Conservation (phyloP, 495 filamentous ascomycete species). For the Polyplosphaeria fusca region DNA sequence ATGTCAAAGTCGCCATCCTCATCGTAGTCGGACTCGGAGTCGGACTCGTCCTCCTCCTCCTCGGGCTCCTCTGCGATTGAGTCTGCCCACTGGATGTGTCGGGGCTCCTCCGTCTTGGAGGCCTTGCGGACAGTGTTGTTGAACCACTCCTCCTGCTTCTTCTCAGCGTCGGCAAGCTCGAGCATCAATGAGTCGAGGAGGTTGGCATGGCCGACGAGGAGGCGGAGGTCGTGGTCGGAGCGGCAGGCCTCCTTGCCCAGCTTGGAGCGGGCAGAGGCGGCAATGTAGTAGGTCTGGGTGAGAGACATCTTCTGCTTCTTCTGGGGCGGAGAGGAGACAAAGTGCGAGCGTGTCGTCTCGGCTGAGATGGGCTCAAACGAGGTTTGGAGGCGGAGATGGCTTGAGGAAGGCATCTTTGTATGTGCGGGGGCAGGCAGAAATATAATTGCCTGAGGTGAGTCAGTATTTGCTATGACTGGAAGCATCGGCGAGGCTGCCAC, state of each 20-base stretch:
- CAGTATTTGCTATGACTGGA: conserved; percentile 27
- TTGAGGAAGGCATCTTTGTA: conserved; percentile 31
- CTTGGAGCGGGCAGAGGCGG: conserved; percentile 93
- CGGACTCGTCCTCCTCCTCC: conserved; percentile 58
- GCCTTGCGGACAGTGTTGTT: conserved; percentile 86
- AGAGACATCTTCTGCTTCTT: conserved; percentile 81
- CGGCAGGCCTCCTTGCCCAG: conserved; percentile 85
- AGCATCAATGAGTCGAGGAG: conserved; percentile 95
- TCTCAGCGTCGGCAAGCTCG: conserved; percentile 89
- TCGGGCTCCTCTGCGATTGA: conserved; percentile 69
- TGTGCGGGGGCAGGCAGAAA: conserved; percentile 26
- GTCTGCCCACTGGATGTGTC: conserved; percentile 87
- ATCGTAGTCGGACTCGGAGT: conserved; percentile 37
- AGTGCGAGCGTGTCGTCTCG: conserved; percentile 32
- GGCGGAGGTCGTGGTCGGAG: conserved; percentile 88
- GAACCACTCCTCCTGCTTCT: conserved; percentile 97
- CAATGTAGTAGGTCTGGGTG: conserved; percentile 96
- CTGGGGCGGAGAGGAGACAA: conserved; percentile 40
- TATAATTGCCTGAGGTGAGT: conserved; percentile 32
- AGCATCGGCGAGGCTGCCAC: conserved; percentile 17
- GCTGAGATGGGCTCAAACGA: conserved; percentile 36
- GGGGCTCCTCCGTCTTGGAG: conserved; percentile 52
- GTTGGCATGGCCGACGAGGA: conserved; percentile 96
- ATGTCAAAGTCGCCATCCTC: conserved; percentile 38
- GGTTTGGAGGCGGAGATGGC: conserved; percentile 34